Percentiles rank a stretch among this genome's conserved stretches.
Evolutionary conservation across 257 asterid genomes (phyloP).

Genomic region (Solanum virginianum): DNA sequence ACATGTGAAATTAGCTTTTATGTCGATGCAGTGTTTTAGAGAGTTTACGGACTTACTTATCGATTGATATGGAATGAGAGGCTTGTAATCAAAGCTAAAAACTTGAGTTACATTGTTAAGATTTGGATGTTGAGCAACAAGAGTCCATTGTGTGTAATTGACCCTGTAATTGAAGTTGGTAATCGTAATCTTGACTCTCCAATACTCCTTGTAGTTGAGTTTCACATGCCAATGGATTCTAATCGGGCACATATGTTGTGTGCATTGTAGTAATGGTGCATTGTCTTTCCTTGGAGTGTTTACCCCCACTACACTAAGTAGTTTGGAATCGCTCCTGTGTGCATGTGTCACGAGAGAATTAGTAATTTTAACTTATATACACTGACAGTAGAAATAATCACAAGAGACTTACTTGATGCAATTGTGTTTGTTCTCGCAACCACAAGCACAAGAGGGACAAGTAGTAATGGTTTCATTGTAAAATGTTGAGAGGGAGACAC

Average conservation of each 20-base stretch:
- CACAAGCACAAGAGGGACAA: constrained; percentile 72
- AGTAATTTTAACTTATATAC: background rate
- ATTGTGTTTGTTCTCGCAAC: constrained; percentile 53
- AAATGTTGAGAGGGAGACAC: constrained; percentile 65
- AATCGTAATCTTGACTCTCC: constrained; percentile 70
- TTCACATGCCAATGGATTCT: constrained; percentile 94
- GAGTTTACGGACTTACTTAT: constrained; percentile 47
- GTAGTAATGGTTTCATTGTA: constrained; percentile 65
- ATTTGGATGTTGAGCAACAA: constrained; percentile 86
- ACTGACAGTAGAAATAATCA: background rate
- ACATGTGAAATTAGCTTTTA: background rate
- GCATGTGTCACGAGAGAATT: background rate
- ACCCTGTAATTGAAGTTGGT: constrained; percentile 71
- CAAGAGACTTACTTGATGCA: constrained; percentile 39
- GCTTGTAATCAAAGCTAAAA: constrained; percentile 88
- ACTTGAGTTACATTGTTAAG: constrained; percentile 87
- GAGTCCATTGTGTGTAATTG: constrained; percentile 81
- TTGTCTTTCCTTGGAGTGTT: background rate
- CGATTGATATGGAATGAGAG: constrained; percentile 54
- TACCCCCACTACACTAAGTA: background rate
- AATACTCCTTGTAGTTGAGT: constrained; percentile 62
- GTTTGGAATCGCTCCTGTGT: background rate
- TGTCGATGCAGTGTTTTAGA: background rate
- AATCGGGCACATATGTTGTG: constrained; percentile 87
- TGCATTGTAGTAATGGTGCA: constrained; percentile 38